Conservation (phyloP, 441 rosid genomes). For the Gossypium aridum region DNA sequence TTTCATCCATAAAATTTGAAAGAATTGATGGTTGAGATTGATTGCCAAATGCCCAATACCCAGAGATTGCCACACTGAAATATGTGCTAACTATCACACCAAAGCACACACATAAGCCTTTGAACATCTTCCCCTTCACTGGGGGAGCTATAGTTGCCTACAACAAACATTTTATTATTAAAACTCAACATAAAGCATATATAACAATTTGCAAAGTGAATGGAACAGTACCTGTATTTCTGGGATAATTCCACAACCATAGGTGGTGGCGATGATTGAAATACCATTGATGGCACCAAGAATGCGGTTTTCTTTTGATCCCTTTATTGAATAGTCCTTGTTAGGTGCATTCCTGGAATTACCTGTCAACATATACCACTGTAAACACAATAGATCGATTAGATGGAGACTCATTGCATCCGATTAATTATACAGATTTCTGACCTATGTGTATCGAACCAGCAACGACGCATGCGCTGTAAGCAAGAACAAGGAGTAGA, state of each 20-base stretch:
- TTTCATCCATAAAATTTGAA: conserved; percentile 35
- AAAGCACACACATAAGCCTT: conserved; percentile 45
- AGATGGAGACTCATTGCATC: neutral
- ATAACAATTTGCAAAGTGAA: neutral
- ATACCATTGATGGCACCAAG: conserved; percentile 42
- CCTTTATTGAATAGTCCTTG: conserved; percentile 32
- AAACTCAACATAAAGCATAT: too few species aligned
- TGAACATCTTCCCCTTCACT: conserved; percentile 57
- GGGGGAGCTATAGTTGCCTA: conserved; percentile 52
- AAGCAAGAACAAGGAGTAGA: conserved; percentile 37
- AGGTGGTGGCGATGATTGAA: conserved; percentile 41
- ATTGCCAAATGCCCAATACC: conserved; percentile 60
- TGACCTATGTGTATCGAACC: conserved; percentile 40
- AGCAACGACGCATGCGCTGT: conserved; percentile 29
- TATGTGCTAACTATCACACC: conserved; percentile 30
- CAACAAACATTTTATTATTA: neutral
- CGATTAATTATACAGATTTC: neutral
- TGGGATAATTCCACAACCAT: conserved; percentile 49
- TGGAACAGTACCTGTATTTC: conserved; percentile 45
- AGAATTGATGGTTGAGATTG: conserved; percentile 24
- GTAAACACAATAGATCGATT: neutral
- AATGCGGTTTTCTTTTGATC: conserved; percentile 20
- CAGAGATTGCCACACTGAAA: conserved; percentile 43
- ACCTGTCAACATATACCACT: conserved; percentile 20
- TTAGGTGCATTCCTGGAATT: conserved; percentile 33